These are phyloP conservation scores for Cystofilobasidium capitatum DNA, from an alignment of 768 basidiomycete genomes.

Conservation along the genomic window DNA sequence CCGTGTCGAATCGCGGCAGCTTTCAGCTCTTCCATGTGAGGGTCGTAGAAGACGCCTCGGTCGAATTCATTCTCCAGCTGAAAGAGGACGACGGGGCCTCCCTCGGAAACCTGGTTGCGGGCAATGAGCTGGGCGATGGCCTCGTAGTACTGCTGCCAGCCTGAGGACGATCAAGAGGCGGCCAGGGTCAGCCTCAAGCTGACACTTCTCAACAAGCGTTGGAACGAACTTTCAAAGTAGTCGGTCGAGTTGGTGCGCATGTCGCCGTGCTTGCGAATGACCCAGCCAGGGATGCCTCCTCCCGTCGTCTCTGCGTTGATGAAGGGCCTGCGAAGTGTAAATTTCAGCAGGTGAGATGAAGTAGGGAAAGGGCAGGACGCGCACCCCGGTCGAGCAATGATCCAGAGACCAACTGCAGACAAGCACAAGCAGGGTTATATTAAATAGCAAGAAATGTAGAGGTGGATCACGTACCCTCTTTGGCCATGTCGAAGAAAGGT, in stretches of 20 bases:
- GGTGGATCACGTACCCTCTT: neutral
- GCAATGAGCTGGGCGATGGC: slow-evolving; percentile 43
- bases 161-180: slow-evolving; percentile 28
- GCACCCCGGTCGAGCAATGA: slow-evolving; percentile 6
- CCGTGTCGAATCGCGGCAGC: slow-evolving; percentile 48
- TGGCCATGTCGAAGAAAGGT: slow-evolving; percentile 10
- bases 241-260: slow-evolving; percentile 67
- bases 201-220: too few relatives aligned
- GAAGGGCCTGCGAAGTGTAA: slow-evolving; percentile 40
- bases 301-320: slow-evolving; percentile 76
- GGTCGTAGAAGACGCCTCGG: neutral
- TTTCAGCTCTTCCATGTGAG: slow-evolving; percentile 54
- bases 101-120: slow-evolving; percentile 24
- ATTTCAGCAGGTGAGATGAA: neutral
- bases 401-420: neutral
- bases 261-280: slow-evolving; percentile 56
- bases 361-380: neutral
- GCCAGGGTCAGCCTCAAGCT: neutral
- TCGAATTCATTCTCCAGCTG: slow-evolving; percentile 29
- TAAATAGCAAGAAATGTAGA: neutral
- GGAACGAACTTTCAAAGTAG: slow-evolving; percentile 44
- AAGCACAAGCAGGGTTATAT: neutral
- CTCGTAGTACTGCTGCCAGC: slow-evolving; percentile 65
- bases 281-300: slow-evolving; percentile 63
- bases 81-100: slow-evolving; percentile 27